Evolutionary conservation across 148 eudicot genomes (phyloP), one percentile per base, ranked within the genome.

Genomic region (Cornus florida): DNA sequence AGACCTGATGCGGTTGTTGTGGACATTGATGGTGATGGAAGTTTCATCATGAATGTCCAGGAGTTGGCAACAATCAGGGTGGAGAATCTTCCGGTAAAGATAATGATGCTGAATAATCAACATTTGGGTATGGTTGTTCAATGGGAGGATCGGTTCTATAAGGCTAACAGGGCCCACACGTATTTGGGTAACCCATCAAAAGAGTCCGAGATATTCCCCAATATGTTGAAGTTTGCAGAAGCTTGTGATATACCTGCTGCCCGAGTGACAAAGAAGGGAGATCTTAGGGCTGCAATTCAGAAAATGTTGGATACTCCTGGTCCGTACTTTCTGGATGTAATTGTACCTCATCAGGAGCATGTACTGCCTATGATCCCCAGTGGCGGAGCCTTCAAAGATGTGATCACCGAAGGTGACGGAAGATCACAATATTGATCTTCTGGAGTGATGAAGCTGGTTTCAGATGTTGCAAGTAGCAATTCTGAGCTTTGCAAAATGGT

Each of bases 241-340:
- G 92, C 87, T 1, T 89, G 88, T 80, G 87, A 75, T 8, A 82
- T 89, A 3, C 90, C 90, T 1, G 81, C 87, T 73, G 87, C 88
- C 20, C 90, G 92, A 22, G 92, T 89, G 84, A 82, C 64, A 5
- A 85, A 67, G 69, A 81, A 70, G 74, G 77, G 48, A 13, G 88
- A 87, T 56, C 79, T 89, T 2, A 87, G 81, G 81, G 92, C 73
- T 9, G 92, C 90, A 1, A 85, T 89, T 71, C 88, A 87, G 82
- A 89, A 77, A 39, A 89, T 89, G 92, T 74, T 89, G 82, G 92
- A 89, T 75, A 89, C 92, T 39, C 92, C 92, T 7, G 92, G 92
- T 41, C 92, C 92, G 5, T 89, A 89, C 71, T 72, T 89, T 57
- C 81, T 89, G n/a, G 92, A 89, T 60, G 87, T 89, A 73, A 85